phyloP scores from a whole-genome alignment of 768 basidiomycete genomes.

The Hirschioporus abietinus region DNA sequence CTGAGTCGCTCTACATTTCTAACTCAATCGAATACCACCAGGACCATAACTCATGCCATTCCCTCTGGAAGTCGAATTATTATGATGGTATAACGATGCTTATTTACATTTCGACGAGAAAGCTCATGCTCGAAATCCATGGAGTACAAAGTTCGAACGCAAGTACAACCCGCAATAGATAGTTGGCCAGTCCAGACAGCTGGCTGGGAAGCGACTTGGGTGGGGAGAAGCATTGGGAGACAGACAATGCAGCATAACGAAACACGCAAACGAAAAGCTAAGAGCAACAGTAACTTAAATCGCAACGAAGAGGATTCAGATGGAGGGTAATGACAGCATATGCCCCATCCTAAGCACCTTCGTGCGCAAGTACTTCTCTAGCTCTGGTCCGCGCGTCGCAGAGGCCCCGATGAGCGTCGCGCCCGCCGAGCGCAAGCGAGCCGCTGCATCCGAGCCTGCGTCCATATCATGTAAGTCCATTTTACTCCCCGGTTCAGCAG shows the following conservation, averaged over 20 bases:
- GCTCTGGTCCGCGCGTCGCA: slow-evolving; percentile 71
- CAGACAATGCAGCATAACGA: not conserved
- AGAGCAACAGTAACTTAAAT: not conserved
- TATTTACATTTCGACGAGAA: not conserved
- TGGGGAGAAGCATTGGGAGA: too few species aligned
- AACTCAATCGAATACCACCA: too few species aligned
- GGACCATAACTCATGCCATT: not conserved
- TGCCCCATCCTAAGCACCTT: slow-evolving; percentile 99
- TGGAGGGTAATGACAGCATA: slow-evolving; percentile 49
- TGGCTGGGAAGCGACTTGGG: too few species aligned
- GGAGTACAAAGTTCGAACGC: slow-evolving; percentile 14
- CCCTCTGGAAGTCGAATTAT: not conserved
- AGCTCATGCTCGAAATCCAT: slow-evolving; percentile 5
- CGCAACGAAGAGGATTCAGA: not conserved
- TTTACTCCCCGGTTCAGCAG: not conserved
- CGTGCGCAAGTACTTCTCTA: slow-evolving; percentile 93
- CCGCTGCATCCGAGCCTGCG: slow-evolving; percentile 21
- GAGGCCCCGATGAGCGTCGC: slow-evolving; percentile 80
- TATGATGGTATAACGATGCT: not conserved
- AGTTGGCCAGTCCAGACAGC: too few species aligned
- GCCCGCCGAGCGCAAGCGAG: slow-evolving; percentile 40
- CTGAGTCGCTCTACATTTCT: too few species aligned
- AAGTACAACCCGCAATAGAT: too few species aligned
- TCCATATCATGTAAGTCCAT: slow-evolving; percentile 12
- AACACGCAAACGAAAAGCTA: not conserved